phyloP scores from a whole-genome alignment of 805 yeast genomes.

The Wickerhamiella brachini region DNA sequence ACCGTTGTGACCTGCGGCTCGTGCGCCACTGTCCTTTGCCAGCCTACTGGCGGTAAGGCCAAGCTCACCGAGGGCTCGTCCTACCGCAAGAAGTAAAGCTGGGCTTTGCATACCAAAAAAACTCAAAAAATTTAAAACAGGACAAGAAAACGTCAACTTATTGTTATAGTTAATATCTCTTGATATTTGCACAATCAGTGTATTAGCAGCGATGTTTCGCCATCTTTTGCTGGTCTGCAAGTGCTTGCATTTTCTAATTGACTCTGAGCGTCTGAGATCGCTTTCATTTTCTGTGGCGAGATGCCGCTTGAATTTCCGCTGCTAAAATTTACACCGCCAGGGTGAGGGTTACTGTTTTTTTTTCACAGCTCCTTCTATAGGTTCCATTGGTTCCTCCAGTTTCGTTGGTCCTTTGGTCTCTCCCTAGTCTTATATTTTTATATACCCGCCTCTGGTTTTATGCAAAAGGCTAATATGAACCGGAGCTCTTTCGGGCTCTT shows the following conservation, averaged over 20 bases:
- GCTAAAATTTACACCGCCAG: not conserved
- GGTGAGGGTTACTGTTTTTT: not conserved
- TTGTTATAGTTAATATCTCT: not conserved
- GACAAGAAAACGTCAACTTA: not conserved
- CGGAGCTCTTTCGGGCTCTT: not conserved
- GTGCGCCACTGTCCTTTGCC: constrained; percentile 94
- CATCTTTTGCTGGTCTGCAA: not conserved
- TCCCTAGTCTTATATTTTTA: not conserved
- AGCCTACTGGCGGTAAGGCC: constrained; percentile 99
- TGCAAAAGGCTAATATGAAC: not conserved
- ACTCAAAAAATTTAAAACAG: not conserved
- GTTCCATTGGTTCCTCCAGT: not conserved
- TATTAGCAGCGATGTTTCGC: not conserved
- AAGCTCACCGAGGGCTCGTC: constrained; percentile 99
- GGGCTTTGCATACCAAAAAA: constrained; percentile 1
- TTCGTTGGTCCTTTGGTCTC: not conserved
- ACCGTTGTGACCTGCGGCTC: constrained; percentile 99
- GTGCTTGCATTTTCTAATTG: too few species aligned
- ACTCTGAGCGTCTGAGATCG: too few species aligned
- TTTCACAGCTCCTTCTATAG: not conserved
- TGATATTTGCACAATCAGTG: not conserved
- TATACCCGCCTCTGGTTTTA: not conserved
- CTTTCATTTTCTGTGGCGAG: not conserved
- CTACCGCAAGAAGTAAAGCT: constrained; percentile 88
- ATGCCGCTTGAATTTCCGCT: not conserved